phyloP scores from a whole-genome alignment of 305 asterid species.

The Solanum aculeatissimum region DNA sequence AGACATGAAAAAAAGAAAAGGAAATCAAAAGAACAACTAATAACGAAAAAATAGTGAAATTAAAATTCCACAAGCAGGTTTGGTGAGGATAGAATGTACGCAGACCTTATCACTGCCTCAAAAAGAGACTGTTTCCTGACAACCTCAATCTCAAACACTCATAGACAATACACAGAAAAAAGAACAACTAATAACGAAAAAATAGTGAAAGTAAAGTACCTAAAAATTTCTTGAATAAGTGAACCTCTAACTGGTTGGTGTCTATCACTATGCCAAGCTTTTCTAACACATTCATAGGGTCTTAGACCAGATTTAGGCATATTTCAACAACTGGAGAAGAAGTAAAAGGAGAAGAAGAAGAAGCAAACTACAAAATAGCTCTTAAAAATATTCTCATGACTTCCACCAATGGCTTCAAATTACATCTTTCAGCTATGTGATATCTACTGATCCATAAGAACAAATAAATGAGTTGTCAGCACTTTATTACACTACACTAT shows the following conservation, averaged over 20 bases:
- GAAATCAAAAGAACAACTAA: too few relatives aligned
- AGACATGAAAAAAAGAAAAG: too few relatives aligned
- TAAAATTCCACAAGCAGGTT: too few relatives aligned
- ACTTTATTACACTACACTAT: neutral
- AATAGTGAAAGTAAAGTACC: slow-evolving; percentile 22
- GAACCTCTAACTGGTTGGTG: slow-evolving; percentile 89
- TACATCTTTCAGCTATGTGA: neutral
- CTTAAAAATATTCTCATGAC: neutral
- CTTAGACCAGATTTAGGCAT: slow-evolving; percentile 92
- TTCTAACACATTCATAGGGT: slow-evolving; percentile 84
- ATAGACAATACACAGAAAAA: too few relatives aligned
- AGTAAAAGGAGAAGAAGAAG: neutral
- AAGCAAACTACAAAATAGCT: neutral
- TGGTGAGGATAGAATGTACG: too few relatives aligned
- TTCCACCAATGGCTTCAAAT: neutral
- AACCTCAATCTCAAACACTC: too few relatives aligned
- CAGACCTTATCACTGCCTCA: too few relatives aligned
- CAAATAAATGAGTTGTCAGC: neutral
- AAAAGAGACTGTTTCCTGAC: too few relatives aligned
- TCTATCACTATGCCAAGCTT: slow-evolving; percentile 94
- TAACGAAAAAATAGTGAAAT: too few relatives aligned
- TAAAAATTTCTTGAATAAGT: slow-evolving; percentile 83
- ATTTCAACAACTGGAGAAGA: slow-evolving; percentile 7
- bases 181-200: too few relatives aligned
- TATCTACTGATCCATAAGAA: neutral